Base-by-base conservation (phyloP, 2,329 filamentous ascomycete genomes). In the Colletotrichum sp. region DNA sequence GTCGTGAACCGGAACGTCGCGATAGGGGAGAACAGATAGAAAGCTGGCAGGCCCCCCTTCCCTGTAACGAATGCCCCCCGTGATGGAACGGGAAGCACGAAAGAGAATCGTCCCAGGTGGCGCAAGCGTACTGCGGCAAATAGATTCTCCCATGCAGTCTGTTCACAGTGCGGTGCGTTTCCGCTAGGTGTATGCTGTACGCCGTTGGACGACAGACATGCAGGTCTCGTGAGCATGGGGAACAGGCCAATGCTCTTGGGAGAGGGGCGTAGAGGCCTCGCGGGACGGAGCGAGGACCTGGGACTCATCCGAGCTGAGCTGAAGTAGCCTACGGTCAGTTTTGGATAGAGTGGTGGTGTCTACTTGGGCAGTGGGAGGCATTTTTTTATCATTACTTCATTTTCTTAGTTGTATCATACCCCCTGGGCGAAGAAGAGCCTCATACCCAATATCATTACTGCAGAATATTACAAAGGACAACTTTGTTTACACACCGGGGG, bases 161-260 rank as follows among this genome's bases (percentile, higher is more conserved):
- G 39, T 52, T 34, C 28, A 10, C 8, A 26, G 49, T n/a, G 44
- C 36, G 36, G 62, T 28, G 21, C 21, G n/a, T 21, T 39, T 26
- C 52, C 52, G 34, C 10, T 52, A 12, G 30, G 30, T 8, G 8
- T 30, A 16, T 52, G 72, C 16, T n/a, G 57, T 69, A 36, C 71
- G 39, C n/a, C 44, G 70, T 76, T 28, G 64, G 73, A 69, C 70
- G 34, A n/a, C 49, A 60, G 34, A 32, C 18, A 44, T 73, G 70
- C 59, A 65, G 70, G 64, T 76, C 44, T 69, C 34, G 39, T 63
- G 39, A 36, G 34, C 30, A 59, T 34, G 32, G 70, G 44, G 70
- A 65, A 65, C 44, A 26, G 32, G 68, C 57, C 26, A 30, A 34
- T 24, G 9, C 26, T n/a, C 24, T 9, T 26, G 28, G 34, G 39